Evolutionary conservation across 2,329 filamentous ascomycete species (phyloP).

Genomic region (Trichothecium roseum): DNA sequence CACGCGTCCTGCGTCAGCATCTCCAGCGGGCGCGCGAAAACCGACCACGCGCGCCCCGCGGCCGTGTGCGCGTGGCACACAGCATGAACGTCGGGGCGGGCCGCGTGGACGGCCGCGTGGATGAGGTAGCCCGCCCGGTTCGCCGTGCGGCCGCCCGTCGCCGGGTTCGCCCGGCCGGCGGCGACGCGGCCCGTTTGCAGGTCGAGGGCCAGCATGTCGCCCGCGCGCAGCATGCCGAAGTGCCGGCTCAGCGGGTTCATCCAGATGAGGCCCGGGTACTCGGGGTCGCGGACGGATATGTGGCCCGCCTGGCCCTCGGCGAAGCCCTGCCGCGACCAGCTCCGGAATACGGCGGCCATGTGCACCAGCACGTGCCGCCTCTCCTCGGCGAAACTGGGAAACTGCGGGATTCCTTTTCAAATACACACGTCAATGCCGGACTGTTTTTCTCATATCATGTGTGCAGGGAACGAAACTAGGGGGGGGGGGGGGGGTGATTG

Average conservation of each 20-base stretch:
- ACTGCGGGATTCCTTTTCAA: background rate
- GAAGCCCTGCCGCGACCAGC: conserved; percentile 55
- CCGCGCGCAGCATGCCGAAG: conserved; percentile 54
- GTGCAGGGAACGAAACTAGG: too few relatives aligned
- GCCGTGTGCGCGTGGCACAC: conserved; percentile 58
- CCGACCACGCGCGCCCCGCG: conserved; percentile 56
- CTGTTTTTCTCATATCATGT: background rate
- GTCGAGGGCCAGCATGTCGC: conserved; percentile 61
- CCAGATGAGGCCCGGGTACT: conserved; percentile 51
- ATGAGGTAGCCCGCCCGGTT: conserved; percentile 63
- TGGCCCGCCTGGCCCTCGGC: conserved; percentile 61
- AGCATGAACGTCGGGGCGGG: conserved; percentile 52
- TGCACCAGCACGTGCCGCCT: conserved; percentile 34
- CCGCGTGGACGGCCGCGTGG: conserved; percentile 54
- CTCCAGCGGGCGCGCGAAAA: conserved; percentile 52
- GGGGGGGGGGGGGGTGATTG: too few relatives aligned
- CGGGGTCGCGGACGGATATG: conserved; percentile 55
- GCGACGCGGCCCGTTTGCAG: conserved; percentile 49
- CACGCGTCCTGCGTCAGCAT: conserved; percentile 59
- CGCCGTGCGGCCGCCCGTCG: conserved; percentile 35
- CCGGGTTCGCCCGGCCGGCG: conserved; percentile 30
- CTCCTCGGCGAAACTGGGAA: background rate
- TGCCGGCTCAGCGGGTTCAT: conserved; percentile 55
- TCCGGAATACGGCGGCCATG: conserved; percentile 56
- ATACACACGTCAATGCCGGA: background rate